These are phyloP conservation scores for Bremia lactucae DNA, from an alignment of 352 stramenopile genomes.

Conservation along the genomic window DNA sequence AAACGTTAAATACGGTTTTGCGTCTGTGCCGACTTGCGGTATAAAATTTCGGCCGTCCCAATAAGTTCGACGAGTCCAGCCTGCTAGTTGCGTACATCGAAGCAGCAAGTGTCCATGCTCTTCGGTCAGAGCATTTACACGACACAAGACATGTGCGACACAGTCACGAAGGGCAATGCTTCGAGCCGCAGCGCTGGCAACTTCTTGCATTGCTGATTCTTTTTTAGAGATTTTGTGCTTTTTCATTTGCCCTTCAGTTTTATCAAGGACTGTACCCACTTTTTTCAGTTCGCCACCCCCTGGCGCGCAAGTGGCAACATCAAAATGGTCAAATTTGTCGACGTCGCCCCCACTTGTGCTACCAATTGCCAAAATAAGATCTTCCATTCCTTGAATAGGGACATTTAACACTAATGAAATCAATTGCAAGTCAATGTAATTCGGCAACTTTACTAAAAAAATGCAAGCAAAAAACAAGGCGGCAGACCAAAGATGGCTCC, in stretches of 20 bases:
- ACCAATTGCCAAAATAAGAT: slow-evolving; percentile 69
- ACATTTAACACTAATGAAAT: slow-evolving; percentile 54
- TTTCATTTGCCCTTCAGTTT: slow-evolving; percentile 12
- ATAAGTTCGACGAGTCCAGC: slow-evolving; percentile 45
- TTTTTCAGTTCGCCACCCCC: slow-evolving; percentile 15
- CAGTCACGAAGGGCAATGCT: slow-evolving; percentile 41
- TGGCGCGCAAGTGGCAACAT: slow-evolving; percentile 34
- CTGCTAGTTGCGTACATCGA: slow-evolving; percentile 53
- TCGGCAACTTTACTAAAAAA: too few species aligned
- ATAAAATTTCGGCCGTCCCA: slow-evolving; percentile 81
- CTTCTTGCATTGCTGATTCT: slow-evolving; percentile 27
- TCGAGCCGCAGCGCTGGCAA: slow-evolving; percentile 18
- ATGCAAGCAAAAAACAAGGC: slow-evolving; percentile 7
- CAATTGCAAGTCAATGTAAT: background rate
- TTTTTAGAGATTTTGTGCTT: slow-evolving; percentile 55
- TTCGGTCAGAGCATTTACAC: slow-evolving; percentile 49
- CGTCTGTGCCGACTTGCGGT: slow-evolving; percentile 14
- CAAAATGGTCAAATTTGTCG: slow-evolving; percentile 56
- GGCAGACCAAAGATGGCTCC: slow-evolving; percentile 51
- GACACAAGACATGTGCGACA: slow-evolving; percentile 53
- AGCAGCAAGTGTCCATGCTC: slow-evolving; percentile 66
- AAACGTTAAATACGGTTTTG: slow-evolving; percentile 67
- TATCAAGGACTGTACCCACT: background rate
- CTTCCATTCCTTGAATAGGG: slow-evolving; percentile 54
- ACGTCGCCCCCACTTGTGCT: slow-evolving; percentile 34